A percentile compares a stretch with the other conserved stretches of the same genome.
These are phyloP conservation scores for Selaginella tamariscina DNA, from an alignment of 75 land plant species.

Conservation along the genomic window DNA sequence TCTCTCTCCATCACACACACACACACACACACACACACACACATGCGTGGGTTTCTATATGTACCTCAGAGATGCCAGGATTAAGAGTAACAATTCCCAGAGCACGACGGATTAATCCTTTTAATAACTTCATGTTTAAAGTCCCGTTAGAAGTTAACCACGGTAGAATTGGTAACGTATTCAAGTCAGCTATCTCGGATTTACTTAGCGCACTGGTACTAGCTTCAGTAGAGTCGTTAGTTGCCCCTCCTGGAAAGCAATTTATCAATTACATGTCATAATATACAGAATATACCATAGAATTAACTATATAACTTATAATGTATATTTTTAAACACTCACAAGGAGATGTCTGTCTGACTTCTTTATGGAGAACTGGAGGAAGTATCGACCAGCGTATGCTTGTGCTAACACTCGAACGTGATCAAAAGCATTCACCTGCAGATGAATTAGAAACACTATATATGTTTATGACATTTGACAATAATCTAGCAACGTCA, in stretches of 20 bases:
- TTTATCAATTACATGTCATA: no score
- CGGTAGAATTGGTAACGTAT: constrained; percentile 52
- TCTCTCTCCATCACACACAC: not conserved
- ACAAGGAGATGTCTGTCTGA: not conserved
- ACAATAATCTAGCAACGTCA: no score
- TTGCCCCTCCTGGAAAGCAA: no score
- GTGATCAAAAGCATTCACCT: constrained; percentile 81
- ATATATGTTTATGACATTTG: no score
- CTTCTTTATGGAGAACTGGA: constrained; percentile 15
- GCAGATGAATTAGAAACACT: no score
- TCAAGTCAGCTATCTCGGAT: not conserved
- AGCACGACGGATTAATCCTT: constrained; percentile 50
- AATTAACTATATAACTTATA: no score
- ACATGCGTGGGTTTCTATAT: no score
- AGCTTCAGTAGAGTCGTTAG: no score
- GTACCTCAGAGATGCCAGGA: constrained; percentile 92
- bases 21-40: not conserved
- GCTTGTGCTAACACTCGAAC: constrained; percentile 44
- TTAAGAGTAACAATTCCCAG: constrained; percentile 79
- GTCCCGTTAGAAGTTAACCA: constrained; percentile 87
- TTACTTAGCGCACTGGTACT: not conserved
- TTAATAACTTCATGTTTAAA: constrained; percentile 33
- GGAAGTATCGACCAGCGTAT: constrained; percentile 39
- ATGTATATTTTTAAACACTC: no score
- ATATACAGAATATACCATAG: no score